A percentile compares a stretch with the other conserved stretches of the same genome.
Conservation (phyloP, 2,329 filamentous ascomycete genomes). For the Lecanicillium sp. region DNA sequence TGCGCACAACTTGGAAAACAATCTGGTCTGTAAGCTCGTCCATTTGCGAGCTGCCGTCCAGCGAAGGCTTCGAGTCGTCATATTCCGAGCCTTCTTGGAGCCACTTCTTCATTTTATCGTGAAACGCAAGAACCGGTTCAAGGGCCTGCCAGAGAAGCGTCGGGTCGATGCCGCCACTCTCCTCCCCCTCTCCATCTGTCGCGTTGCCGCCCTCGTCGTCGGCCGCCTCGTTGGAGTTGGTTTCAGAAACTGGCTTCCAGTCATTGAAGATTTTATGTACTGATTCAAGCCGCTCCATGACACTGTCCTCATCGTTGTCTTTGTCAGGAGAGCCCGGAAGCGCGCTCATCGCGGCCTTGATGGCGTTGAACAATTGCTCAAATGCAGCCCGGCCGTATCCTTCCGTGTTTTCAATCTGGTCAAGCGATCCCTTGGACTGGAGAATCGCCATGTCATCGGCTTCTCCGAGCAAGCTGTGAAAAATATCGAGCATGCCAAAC, state of each 20-base stretch:
- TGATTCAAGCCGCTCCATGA: no score
- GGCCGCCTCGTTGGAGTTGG: no score
- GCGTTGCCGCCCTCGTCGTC: no score
- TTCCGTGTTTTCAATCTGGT: conserved; percentile 68
- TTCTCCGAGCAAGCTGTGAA: conserved; percentile 56
- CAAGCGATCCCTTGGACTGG: conserved; percentile 52
- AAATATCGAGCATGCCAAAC: conserved; percentile 55
- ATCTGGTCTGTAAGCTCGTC: conserved; percentile 82
- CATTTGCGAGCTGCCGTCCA: conserved; percentile 15
- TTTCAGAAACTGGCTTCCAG: conserved; percentile 20
- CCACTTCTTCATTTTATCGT: conserved; percentile 23
- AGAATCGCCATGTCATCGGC: conserved; percentile 54
- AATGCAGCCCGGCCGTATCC: conserved; percentile 40
- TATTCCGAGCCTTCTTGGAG: conserved; percentile 63
- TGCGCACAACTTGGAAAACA: conserved; percentile 75
- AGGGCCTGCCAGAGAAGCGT: conserved; percentile 72
- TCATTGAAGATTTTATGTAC: neutral
- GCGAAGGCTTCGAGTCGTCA: conserved; percentile 11
- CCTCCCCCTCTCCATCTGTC: no score
- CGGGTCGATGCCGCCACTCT: no score
- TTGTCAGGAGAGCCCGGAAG: conserved; percentile 15
- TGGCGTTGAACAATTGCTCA: conserved; percentile 21
- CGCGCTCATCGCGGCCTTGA: conserved; percentile 17
- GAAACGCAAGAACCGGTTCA: conserved; percentile 64
- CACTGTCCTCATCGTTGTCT: conserved; percentile 9